Percentiles rank a stretch among this genome's conserved stretches.
These are phyloP conservation scores for Pneumocystis wakefieldiae DNA, from an alignment of 1,139 yeast species.

Conservation along the genomic window DNA sequence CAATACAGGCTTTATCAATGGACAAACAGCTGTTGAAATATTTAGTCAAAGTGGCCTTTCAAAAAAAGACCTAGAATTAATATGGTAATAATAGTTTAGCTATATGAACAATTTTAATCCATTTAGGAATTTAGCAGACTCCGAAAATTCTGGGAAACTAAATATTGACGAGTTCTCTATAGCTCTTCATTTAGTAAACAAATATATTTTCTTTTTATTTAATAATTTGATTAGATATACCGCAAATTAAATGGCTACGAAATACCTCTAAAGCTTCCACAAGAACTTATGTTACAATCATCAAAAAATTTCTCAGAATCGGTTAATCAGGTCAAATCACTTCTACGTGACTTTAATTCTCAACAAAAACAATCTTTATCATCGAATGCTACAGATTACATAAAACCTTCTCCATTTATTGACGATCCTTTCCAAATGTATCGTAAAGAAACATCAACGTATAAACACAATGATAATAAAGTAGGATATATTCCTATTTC, in stretches of 20 bases:
- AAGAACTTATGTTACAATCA: constrained; percentile 31
- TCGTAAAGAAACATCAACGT: constrained; percentile 38
- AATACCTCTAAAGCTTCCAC: constrained; percentile 44
- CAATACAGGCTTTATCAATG: constrained; percentile 55
- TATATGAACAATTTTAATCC: not conserved
- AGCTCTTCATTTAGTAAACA: constrained; percentile 66
- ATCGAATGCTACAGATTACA: not conserved
- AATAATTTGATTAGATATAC: constrained; percentile 35
- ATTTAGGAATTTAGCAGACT: constrained; percentile 72
- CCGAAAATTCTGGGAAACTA: constrained; percentile 75
- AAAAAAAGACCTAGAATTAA: constrained; percentile 69
- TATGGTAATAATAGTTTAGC: constrained; percentile 37
- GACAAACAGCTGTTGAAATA: constrained; percentile 69
- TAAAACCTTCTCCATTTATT: constrained; percentile 13
- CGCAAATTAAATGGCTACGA: constrained; percentile 63
- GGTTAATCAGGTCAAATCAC: constrained; percentile 37
- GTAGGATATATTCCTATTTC: constrained; percentile 52
- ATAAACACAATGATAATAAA: constrained; percentile 47
- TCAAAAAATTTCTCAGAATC: constrained; percentile 39
- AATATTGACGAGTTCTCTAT: constrained; percentile 73
- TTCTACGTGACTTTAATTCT: constrained; percentile 23
- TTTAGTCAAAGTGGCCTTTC: constrained; percentile 82
- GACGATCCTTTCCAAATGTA: constrained; percentile 25
- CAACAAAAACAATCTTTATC: constrained; percentile 9
- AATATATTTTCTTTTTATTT: constrained; percentile 31